phyloP scores from a whole-genome alignment of 805 yeast genomes.

The Candida quercuum region DNA sequence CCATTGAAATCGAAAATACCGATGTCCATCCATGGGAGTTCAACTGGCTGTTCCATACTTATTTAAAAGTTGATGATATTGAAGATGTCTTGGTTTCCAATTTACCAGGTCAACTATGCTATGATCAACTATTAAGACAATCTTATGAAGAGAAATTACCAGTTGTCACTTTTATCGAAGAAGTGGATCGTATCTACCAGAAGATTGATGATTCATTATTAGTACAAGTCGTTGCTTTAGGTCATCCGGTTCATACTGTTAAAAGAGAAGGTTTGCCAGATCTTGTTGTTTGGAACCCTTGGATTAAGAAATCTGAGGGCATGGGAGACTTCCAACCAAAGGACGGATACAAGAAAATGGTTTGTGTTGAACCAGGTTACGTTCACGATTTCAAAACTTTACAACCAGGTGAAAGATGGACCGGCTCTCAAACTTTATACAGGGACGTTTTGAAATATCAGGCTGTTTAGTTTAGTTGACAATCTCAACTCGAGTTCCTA shows the following conservation, averaged over 20 bases:
- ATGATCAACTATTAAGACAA: slow-evolving; percentile 68
- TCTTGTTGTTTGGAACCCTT: slow-evolving; percentile 96
- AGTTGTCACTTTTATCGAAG: slow-evolving; percentile 65
- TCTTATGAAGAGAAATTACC: slow-evolving; percentile 70
- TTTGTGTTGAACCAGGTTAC: slow-evolving; percentile 92
- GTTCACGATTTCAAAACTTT: slow-evolving; percentile 65
- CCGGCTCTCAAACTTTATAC: slow-evolving; percentile 55
- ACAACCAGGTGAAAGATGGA: slow-evolving; percentile 72
- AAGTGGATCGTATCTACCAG: slow-evolving; percentile 81
- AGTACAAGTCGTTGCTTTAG: slow-evolving; percentile 65
- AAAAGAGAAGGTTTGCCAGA: slow-evolving; percentile 58
- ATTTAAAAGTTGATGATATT: slow-evolving; percentile 69
- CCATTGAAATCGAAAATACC: slow-evolving; percentile 71
- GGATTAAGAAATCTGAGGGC: slow-evolving; percentile 75
- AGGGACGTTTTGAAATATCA: slow-evolving; percentile 60
- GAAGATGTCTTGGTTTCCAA: slow-evolving; percentile 75
- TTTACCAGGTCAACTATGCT: slow-evolving; percentile 63
- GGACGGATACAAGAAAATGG: slow-evolving; percentile 77
- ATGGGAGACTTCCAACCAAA: slow-evolving; percentile 91
- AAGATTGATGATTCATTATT: slow-evolving; percentile 47
- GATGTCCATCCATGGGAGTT: slow-evolving; percentile 66
- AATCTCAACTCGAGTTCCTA: too few species aligned
- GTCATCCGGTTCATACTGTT: slow-evolving; percentile 65
- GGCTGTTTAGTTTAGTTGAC: slow-evolving; percentile 34
- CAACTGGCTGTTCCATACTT: slow-evolving; percentile 94